Base-by-base conservation (phyloP, 169 alveolate species). In the Cryptosporidium xiaoi region DNA sequence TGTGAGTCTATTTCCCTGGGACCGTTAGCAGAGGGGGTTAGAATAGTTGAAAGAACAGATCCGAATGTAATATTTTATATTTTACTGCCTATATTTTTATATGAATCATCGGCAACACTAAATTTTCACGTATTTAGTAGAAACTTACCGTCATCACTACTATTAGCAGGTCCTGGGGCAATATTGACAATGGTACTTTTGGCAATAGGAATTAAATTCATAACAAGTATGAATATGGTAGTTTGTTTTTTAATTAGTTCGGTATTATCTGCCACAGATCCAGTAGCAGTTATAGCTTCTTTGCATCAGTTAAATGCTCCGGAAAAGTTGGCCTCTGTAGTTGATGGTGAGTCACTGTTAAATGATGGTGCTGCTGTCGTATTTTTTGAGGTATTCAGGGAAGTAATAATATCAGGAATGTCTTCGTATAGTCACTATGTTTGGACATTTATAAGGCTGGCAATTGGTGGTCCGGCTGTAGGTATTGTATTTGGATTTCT, bases 251-350 rank as follows among this genome's bases (percentile, higher is more conserved):
- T 91, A 53, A 66, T 91, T 51, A 91, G 93, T 31, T 85, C 92
- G 15, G 69, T 91, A 27, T 62, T 91, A 27, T 91, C 93, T 31
- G 93, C 93, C n/a, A 91, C 93, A 33, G 93, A 91, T 29, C 93
- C 93, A 46, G 93, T 91, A 20, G 93, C 93, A 20, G 93, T 91
- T 27, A 91, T 91, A 12, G 93, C 93, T n/a, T 83, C 91, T 16
- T 53, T 91, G 16, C 90, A 85, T 29, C 91, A 87, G 46, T 67
- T 91, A 15, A 91, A 91, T 40, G 93, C 93, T 13, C 90, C 92
- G 12, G 84, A 90, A 62, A 71, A 89, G 40, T 66, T 91, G 46
- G 82, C 93, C 1, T 87, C 92, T 8, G 77, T 91, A n/a, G 91
- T 91, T 16, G 93, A 91, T 82, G 93, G 93, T 20, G 93, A 91